A percentile compares a stretch with the other conserved stretches of the same genome.
phyloP scores from a whole-genome alignment of 2,329 filamentous ascomycete species.

The Scortechinia acanthostroma region DNA sequence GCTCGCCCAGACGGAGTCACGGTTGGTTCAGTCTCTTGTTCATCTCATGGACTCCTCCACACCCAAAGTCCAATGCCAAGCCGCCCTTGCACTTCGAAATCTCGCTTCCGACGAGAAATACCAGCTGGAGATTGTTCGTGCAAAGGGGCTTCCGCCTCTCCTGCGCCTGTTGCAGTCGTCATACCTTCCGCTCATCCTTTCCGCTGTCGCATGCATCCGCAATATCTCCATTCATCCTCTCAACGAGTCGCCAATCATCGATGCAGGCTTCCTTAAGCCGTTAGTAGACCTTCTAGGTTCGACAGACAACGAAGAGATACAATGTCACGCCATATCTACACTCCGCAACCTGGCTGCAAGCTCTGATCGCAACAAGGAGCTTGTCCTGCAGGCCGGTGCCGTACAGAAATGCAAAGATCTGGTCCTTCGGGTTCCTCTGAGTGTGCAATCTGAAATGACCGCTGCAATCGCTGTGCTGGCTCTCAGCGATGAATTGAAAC shows the following conservation, averaged over 20 bases:
- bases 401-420: slow-evolving; percentile 98
- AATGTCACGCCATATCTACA: slow-evolving; percentile 96
- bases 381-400: slow-evolving; percentile 92
- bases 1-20: slow-evolving; percentile 81
- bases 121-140: slow-evolving; percentile 91
- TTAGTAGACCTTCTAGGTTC: slow-evolving; percentile 88
- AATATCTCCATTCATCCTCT: slow-evolving; percentile 98
- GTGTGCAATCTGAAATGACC: slow-evolving; percentile 98
- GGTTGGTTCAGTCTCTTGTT: slow-evolving; percentile 86
- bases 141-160: slow-evolving; percentile 76
- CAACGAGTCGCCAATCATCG: slow-evolving; percentile 97
- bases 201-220: slow-evolving; percentile 92
- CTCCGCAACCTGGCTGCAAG: slow-evolving; percentile 91
- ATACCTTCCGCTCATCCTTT: slow-evolving; percentile 90
- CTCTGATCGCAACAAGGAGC: slow-evolving; percentile 93
- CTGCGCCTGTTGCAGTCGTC: slow-evolving; percentile 88
- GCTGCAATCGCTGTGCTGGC: slow-evolving; percentile 96
- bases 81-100: slow-evolving; percentile 86
- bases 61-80: slow-evolving; percentile 96
- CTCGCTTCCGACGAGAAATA: slow-evolving; percentile 97
- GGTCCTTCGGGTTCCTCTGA: slow-evolving; percentile 84
- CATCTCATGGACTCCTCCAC: slow-evolving; percentile 96
- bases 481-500: slow-evolving; percentile 89
- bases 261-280: slow-evolving; percentile 89
- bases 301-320: slow-evolving; percentile 96